Base-by-base conservation (phyloP, 495 filamentous ascomycete species). In the Platismatia glauca region DNA sequence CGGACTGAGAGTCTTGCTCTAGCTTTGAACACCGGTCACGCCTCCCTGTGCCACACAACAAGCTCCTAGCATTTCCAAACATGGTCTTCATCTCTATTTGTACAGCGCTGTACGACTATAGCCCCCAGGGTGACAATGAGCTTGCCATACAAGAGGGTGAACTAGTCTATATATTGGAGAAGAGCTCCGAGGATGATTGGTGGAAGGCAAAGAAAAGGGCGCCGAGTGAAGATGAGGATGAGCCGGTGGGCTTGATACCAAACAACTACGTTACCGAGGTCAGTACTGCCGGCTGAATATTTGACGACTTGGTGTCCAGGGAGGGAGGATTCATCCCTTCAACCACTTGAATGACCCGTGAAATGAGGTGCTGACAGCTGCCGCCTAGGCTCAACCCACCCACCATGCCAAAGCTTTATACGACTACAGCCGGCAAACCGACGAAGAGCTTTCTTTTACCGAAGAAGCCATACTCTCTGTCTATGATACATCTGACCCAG, bases 191-290 rank as follows among this genome's bases (percentile, higher is more conserved):
- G 8, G 93, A 97, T 77, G 89, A 89, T 71, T 97, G 93, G 93
- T 97, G 93, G 93, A 96, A 89, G 72, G 92, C 89, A 24, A 97
- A 97, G 81, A 97, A 96, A 83, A 96, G 92, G 82, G 90, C 89
- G 37, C 82, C 83, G n/a, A 82, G 75, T 48, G 90, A 95, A 29
- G 94, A 96, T 59, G 91, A 97, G 37, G 94, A 97, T 58, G 94
- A 98, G 73, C 94, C 94, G 6, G 85, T 91, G 66, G 94, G 94
- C 63, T 75, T 99, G 74, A 86, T 97, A 55, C 93, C 94, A 34
- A 93, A 88, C 68, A 99, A 97, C 74, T 99, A 99, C 74, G 81
- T 97, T 50, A 85, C 96, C 79, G 88, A 97, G 88, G 93, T 97
- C 81, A 79, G 90, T 69, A 52, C 5, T 38, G 29, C 29, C 29